Conservation (phyloP, 306 rosid species). For the Prinsepia uniflora region DNA sequence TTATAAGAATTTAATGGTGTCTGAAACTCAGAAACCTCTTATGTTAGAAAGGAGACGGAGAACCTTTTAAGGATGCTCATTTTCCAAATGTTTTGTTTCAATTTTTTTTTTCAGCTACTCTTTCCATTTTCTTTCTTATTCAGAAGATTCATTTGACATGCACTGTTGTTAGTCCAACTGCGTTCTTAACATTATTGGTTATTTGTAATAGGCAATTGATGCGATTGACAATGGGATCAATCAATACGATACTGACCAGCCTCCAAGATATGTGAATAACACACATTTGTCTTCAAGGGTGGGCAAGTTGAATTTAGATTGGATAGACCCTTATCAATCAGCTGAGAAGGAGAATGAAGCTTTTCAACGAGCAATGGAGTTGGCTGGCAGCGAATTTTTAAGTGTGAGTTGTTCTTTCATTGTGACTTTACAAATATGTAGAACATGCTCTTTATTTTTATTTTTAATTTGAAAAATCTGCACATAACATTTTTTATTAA, state of each 20-base stretch:
- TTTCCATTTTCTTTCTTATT: not conserved
- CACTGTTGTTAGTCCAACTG: not conserved
- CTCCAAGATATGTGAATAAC: conserved; percentile 90
- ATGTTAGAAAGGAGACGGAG: not conserved
- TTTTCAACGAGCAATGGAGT: conserved; percentile 77
- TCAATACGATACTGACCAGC: conserved; percentile 78
- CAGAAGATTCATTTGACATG: not conserved
- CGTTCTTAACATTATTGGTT: conserved; percentile 12
- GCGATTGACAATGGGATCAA: conserved; percentile 94
- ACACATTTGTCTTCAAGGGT: conserved; percentile 93
- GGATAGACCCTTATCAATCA: conserved; percentile 92
- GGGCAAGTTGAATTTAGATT: conserved; percentile 81
- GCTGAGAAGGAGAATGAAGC: conserved; percentile 85
- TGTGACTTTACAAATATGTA: not conserved
- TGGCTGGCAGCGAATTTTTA: conserved; percentile 83
- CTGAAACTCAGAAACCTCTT: not conserved
- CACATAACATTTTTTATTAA: not conserved
- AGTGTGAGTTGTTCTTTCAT: conserved; percentile 44
- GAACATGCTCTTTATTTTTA: not conserved
- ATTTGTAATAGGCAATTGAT: conserved; percentile 77
- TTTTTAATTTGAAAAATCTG: not conserved
- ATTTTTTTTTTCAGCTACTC: not conserved
- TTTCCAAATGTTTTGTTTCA: not conserved
- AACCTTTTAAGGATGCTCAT: not conserved
- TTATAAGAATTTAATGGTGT: too few species aligned